phyloP scores from a whole-genome alignment of 139 green algal genomes.

The Chlamydomonas incerta region DNA sequence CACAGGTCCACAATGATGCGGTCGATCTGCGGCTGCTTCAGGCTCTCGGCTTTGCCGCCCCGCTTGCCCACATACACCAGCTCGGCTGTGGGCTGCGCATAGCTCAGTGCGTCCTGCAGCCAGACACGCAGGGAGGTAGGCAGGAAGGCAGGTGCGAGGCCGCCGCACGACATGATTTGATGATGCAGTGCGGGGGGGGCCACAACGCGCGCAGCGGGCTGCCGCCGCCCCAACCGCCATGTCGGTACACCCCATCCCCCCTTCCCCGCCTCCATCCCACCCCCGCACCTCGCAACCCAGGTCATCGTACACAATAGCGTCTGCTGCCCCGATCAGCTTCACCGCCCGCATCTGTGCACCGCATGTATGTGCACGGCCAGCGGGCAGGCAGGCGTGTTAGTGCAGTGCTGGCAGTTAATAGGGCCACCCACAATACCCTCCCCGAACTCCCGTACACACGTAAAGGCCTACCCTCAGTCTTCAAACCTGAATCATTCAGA shows the following conservation, averaged over 20 bases:
- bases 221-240: too few species aligned
- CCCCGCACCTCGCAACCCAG: constrained; percentile 63
- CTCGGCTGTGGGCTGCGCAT: constrained; percentile 41
- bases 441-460: too few species aligned
- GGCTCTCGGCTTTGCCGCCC: constrained; percentile 54
- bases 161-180: not conserved
- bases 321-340: constrained; percentile 57
- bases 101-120: constrained; percentile 56
- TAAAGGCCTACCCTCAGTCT: too few species aligned
- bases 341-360: constrained; percentile 68
- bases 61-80: constrained; percentile 79
- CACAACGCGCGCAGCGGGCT: too few species aligned
- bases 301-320: constrained; percentile 82
- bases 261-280: not conserved
- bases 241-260: too few species aligned
- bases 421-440: too few species aligned
- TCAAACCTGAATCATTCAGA: too few species aligned
- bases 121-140: too few species aligned
- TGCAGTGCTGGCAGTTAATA: too few species aligned
- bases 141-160: not conserved
- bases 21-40: constrained; percentile 72
- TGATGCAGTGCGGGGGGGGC: not conserved
- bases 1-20: constrained; percentile 67
- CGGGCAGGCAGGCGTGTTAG: too few species aligned
- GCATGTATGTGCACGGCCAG: too few species aligned